Evolutionary conservation across 257 asterid species (phyloP), one percentile per base, ranked within the genome.

Genomic region (Salvia splendens): DNA sequence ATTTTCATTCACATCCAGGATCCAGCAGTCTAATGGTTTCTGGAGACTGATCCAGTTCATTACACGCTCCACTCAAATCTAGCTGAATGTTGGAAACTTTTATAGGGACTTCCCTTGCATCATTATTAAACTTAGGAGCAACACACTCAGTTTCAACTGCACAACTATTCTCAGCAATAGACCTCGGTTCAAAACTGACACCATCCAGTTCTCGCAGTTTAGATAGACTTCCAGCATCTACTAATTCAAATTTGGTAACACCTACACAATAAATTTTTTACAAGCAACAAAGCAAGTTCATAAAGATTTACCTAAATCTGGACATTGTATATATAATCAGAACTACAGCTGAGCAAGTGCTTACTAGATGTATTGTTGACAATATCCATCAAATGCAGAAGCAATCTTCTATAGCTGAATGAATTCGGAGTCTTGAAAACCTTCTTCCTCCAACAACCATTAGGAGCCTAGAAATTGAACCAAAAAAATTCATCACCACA

Each of bases 381-480:
- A 48, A 78, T 74, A 63, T 76, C 86, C 79, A 43, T 77, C 53
- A 91, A 57, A 83, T 80, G 89, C 1, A 95, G 95, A 70, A 89
- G 87, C 90, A 91, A 53, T 81, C 95, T 85, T 70, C 85, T 78
- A 63, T 85, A 91, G 84, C 90, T 82, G 72, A 85, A 82, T 42
- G 89, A 87, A 72, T 80, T 82, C n/a, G 92, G 82, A 65, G 78
- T 32, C 79, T 75, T 78, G 76, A 84, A 87, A 45, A 87, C 78
- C 80, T 80, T 91, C 70, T 77, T 76, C 61, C 65, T 64, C 6
- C 64, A 32, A 47, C 64, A 38, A 24, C 76, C 30, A 67, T 65
- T 85, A 32, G 57, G 71, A 64, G 48, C 86, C 95, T 91, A 77
- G 1, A 66, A 77, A 16, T 61, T 40, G 42, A 24, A 43, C n/a